Conservation (phyloP, 2,329 filamentous ascomycete genomes). For the Furcasterigmium sp. region DNA sequence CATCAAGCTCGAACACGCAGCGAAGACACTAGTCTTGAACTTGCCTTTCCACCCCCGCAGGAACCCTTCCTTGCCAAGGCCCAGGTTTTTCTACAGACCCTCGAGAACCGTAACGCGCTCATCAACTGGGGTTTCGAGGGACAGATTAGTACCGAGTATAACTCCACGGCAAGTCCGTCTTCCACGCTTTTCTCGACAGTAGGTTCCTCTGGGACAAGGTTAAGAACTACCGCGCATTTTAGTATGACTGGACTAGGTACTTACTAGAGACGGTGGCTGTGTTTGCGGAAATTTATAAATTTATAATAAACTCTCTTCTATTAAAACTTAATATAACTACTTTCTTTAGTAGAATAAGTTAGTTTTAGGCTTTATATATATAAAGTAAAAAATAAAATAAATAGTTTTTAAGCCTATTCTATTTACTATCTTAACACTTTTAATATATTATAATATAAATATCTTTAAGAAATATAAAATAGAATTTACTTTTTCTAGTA, state of each 20-base stretch:
- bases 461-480: no score
- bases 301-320: no score
- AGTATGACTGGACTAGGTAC: constrained; percentile 13
- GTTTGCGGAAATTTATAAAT: no score
- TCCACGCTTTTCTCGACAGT: constrained; percentile 12
- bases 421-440: no score
- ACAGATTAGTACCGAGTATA: constrained; percentile 40
- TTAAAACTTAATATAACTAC: no score
- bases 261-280: constrained; percentile 15
- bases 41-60: constrained; percentile 8
- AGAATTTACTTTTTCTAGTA: no score
- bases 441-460: no score
- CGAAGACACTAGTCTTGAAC: constrained; percentile 4
- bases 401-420: no score
- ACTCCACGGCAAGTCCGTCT: constrained; percentile 14
- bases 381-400: no score
- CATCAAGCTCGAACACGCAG: constrained; percentile 10
- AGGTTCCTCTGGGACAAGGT: constrained; percentile 9
- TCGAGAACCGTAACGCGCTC: constrained; percentile 37
- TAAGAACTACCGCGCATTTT: constrained; percentile 18
- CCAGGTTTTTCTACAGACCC: constrained; percentile 19
- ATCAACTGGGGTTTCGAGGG: constrained; percentile 45
- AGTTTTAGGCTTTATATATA: no score
- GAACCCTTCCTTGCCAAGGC: constrained; percentile 6
- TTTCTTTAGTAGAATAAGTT: no score